phyloP scores from a whole-genome alignment of 495 filamentous ascomycete species.

The Penicillium lagena region DNA sequence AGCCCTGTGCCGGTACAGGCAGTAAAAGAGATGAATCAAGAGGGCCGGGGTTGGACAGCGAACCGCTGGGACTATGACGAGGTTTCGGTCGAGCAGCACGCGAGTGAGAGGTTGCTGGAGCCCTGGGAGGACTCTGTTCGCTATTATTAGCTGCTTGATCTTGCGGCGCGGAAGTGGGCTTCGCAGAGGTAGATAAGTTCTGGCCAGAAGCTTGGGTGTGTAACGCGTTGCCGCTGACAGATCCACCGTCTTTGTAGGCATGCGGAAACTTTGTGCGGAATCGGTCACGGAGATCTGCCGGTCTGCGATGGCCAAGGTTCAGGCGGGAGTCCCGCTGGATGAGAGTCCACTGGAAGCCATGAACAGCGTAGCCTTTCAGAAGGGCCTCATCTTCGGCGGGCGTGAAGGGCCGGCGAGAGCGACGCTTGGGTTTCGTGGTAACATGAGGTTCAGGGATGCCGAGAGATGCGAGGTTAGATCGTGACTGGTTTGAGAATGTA shows the following conservation, averaged over 20 bases:
- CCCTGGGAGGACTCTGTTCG: slow-evolving; percentile 11
- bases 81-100: too few species aligned
- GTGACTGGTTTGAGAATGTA: slow-evolving; percentile 19
- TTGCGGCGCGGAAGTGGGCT: slow-evolving; percentile 5
- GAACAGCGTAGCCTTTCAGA: slow-evolving; percentile 63
- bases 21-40: slow-evolving; percentile 24
- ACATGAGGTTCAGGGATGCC: slow-evolving; percentile 34
- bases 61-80: background rate
- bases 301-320: slow-evolving; percentile 57
- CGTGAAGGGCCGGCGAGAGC: slow-evolving; percentile 56
- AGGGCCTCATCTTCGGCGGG: slow-evolving; percentile 71
- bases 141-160: background rate
- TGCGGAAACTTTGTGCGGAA: slow-evolving; percentile 76
- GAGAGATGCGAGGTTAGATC: slow-evolving; percentile 24
- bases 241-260: slow-evolving; percentile 53
- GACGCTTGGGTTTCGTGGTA: slow-evolving; percentile 29
- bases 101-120: background rate
- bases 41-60: slow-evolving; percentile 10
- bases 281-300: slow-evolving; percentile 77
- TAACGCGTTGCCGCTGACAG: slow-evolving; percentile 29
- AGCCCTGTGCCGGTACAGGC: slow-evolving; percentile 23
- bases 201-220: slow-evolving; percentile 3
- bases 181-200: background rate
- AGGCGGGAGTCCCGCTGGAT: slow-evolving; percentile 69
- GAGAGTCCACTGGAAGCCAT: slow-evolving; percentile 75